These are phyloP conservation scores for Psilocybe cyanescens DNA, from an alignment of 768 basidiomycete species.

Conservation along the genomic window DNA sequence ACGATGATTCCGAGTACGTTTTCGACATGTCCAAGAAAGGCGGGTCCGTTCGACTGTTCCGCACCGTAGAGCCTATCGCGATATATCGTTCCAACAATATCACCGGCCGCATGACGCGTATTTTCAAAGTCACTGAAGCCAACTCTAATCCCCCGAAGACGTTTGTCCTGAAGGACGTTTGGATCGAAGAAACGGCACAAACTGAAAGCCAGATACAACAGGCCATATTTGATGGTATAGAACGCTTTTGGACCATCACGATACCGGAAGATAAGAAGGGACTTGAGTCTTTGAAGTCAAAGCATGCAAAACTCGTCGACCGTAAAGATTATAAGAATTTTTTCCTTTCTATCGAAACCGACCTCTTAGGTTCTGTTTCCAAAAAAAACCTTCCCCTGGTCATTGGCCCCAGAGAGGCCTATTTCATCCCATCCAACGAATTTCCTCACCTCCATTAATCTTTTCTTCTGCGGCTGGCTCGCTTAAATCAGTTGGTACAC, in stretches of 20 bases:
- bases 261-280: not conserved
- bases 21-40: no score
- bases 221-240: not conserved
- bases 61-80: not conserved
- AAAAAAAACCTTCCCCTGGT: no score
- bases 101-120: not conserved
- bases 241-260: not conserved
- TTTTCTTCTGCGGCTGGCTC: no score
- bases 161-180: slow-evolving; percentile 1
- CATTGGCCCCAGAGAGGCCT: no score
- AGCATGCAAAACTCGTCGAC: not conserved
- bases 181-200: not conserved
- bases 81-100: not conserved
- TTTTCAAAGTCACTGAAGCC: not conserved
- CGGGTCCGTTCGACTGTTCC: not conserved
- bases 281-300: not conserved
- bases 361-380: not conserved
- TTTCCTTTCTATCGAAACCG: not conserved
- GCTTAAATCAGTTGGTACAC: no score
- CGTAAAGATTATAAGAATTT: not conserved
- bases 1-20: not conserved
- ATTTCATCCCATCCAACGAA: no score
- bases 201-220: not conserved
- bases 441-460: no score
- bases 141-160: not conserved